These are phyloP conservation scores for Xylaria venustula DNA, from an alignment of 495 filamentous ascomycete genomes.

Conservation along the genomic window DNA sequence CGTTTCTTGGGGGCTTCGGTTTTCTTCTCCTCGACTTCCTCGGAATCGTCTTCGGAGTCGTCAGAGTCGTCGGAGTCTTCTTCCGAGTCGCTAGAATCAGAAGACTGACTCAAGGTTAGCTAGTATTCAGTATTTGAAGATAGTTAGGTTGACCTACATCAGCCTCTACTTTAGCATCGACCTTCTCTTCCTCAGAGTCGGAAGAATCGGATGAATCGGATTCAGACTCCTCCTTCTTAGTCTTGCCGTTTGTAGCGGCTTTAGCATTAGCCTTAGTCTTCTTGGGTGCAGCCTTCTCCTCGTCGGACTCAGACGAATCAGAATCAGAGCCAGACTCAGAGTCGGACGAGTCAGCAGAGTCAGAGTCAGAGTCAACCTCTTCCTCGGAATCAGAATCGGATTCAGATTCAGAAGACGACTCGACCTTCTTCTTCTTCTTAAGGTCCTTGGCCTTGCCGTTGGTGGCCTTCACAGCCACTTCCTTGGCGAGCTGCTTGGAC, in stretches of 20 bases:
- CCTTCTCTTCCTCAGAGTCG: conserved; percentile 38
- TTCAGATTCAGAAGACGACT: conserved; percentile 39
- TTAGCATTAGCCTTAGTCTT: conserved; percentile 38
- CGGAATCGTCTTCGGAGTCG: conserved; percentile 46
- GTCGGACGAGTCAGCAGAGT: conserved; percentile 29
- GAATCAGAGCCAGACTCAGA: conserved; percentile 42
- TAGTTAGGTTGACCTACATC: conserved; percentile 29
- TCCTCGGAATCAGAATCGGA: conserved; percentile 35
- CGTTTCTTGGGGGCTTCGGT: conserved; percentile 77
- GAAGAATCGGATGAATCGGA: conserved; percentile 18
- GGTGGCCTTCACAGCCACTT: conserved; percentile 39
- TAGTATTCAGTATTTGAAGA: conserved; percentile 16
- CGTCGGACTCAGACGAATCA: conserved; percentile 35
- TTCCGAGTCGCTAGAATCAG: conserved; percentile 2
- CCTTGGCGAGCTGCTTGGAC: conserved; percentile 51
- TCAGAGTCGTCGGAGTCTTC: conserved; percentile 36
- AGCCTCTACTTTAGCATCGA: neutral
- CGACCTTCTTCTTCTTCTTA: conserved; percentile 54
- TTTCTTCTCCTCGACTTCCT: conserved; percentile 53
- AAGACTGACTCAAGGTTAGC: conserved; percentile 3
- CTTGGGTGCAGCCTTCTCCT: conserved; percentile 49
- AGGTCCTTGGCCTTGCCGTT: conserved; percentile 41
- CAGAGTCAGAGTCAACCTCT: conserved; percentile 25
- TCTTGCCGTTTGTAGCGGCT: conserved; percentile 21
- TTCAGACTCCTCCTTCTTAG: conserved; percentile 25